Conservation (phyloP, 179 eudicot species). For the Heliamphora pulchella region DNA sequence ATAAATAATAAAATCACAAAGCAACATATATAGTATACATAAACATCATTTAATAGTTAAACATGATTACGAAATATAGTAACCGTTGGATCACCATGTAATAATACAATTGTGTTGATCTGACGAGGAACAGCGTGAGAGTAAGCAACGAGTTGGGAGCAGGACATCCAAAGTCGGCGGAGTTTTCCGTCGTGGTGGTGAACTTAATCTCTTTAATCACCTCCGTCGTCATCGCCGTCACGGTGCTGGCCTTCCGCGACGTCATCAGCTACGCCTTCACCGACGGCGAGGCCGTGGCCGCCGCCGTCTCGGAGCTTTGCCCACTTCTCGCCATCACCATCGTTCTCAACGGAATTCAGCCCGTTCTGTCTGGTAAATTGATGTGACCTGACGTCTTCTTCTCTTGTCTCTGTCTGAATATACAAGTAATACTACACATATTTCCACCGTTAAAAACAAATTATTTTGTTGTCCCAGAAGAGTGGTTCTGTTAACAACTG, state of each 20-base stretch:
- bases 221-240: conserved; percentile 6
- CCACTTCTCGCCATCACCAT: conserved; percentile 22
- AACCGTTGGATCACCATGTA: no score
- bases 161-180: conserved; percentile 27
- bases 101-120: no score
- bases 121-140: conserved; percentile 28
- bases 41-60: no score
- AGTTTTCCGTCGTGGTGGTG: conserved; percentile 23
- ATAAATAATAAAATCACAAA: no score
- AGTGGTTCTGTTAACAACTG: no score
- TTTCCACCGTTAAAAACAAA: no score
- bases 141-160: conserved; percentile 47
- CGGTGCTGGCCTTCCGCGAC: conserved; percentile 16
- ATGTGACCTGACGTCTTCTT: no score
- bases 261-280: conserved; percentile 33
- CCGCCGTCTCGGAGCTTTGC: conserved; percentile 27
- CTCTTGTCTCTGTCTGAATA: no score
- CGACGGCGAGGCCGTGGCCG: conserved; percentile 24
- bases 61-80: no score
- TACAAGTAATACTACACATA: no score
- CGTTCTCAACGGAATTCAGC: conserved; percentile 29
- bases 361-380: conserved; percentile 26
- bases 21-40: no score
- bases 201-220: conserved; percentile 14
- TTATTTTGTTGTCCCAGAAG: no score